phyloP scores from a whole-genome alignment of 495 filamentous ascomycete species.

The Aspergillus sclerotiicarbonarius region DNA sequence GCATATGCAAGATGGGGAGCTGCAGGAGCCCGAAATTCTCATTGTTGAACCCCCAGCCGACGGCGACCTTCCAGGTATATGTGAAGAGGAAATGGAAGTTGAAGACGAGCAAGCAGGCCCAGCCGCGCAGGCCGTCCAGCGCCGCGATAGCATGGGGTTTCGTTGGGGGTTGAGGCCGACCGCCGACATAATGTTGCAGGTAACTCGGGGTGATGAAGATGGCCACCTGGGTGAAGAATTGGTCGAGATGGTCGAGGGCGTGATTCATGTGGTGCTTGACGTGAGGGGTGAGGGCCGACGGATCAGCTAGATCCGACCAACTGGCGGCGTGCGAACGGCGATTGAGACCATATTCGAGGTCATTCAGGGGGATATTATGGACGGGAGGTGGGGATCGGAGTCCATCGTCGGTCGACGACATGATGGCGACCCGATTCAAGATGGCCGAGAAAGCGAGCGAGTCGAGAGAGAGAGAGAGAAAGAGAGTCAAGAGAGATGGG shows the following conservation, averaged over 20 bases:
- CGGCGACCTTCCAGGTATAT: slow-evolving; percentile 46
- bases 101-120: slow-evolving; percentile 53
- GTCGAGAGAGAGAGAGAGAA: no score
- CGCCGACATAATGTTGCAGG: slow-evolving; percentile 39
- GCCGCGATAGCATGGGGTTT: slow-evolving; percentile 46
- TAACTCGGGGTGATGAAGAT: slow-evolving; percentile 42
- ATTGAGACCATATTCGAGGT: slow-evolving; percentile 30
- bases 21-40: slow-evolving; percentile 58
- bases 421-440: slow-evolving; percentile 2
- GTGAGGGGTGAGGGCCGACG: slow-evolving; percentile 20
- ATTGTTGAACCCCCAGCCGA: slow-evolving; percentile 48
- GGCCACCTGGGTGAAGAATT: slow-evolving; percentile 29
- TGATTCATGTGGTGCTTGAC: slow-evolving; percentile 25
- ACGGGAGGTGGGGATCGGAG: slow-evolving; percentile 22
- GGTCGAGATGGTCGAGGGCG: slow-evolving; percentile 30
- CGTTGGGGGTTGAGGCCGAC: slow-evolving; percentile 25
- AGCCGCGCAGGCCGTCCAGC: slow-evolving; percentile 51
- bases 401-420: slow-evolving; percentile 18
- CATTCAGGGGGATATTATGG: slow-evolving; percentile 30
- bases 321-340: slow-evolving; percentile 26
- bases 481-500: no score
- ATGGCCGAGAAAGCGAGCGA: no score
- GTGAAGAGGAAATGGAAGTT: slow-evolving; percentile 54
- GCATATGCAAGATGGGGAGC: slow-evolving; percentile 60
- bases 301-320: slow-evolving; percentile 18